These are phyloP conservation scores for Diaporthe batatas DNA, from an alignment of 2,329 filamentous ascomycete species.

Conservation along the genomic window DNA sequence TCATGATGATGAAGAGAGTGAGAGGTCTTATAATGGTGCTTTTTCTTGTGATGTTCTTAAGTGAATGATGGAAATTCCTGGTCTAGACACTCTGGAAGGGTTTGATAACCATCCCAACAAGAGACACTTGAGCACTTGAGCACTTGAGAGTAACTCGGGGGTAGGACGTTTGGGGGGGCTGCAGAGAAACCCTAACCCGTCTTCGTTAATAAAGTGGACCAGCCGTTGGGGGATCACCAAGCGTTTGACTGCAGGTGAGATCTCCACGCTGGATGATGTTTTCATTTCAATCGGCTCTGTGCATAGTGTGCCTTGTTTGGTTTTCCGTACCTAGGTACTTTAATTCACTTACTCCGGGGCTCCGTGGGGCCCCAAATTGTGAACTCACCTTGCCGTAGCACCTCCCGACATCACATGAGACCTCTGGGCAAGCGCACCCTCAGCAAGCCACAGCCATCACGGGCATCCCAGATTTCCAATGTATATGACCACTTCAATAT, in stretches of 20 bases:
- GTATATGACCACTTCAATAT: not conserved
- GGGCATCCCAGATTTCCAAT: too few relatives aligned
- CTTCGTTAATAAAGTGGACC: not conserved
- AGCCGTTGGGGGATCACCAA: not conserved
- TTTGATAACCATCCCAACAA: not conserved
- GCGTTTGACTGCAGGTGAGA: not conserved
- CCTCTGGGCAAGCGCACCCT: not conserved
- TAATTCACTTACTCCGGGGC: too few relatives aligned
- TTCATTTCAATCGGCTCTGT: not conserved
- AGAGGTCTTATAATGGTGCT: too few relatives aligned
- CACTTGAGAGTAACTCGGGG: too few relatives aligned
- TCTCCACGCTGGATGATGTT: not conserved
- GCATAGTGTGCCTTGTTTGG: not conserved
- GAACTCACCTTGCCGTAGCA: not conserved
- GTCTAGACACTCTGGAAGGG: not conserved
- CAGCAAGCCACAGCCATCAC: not conserved
- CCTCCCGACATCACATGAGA: not conserved
- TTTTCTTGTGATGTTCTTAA: not conserved
- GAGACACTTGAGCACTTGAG: too few relatives aligned
- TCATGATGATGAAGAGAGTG: not conserved
- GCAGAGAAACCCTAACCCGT: constrained; percentile 1
- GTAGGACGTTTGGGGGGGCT: not conserved
- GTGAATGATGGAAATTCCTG: not conserved
- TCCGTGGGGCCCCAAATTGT: not conserved
- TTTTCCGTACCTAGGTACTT: too few relatives aligned